Evolutionary conservation across 2,329 filamentous ascomycete genomes (phyloP).

Genomic region (Trichocomaceae sp.): DNA sequence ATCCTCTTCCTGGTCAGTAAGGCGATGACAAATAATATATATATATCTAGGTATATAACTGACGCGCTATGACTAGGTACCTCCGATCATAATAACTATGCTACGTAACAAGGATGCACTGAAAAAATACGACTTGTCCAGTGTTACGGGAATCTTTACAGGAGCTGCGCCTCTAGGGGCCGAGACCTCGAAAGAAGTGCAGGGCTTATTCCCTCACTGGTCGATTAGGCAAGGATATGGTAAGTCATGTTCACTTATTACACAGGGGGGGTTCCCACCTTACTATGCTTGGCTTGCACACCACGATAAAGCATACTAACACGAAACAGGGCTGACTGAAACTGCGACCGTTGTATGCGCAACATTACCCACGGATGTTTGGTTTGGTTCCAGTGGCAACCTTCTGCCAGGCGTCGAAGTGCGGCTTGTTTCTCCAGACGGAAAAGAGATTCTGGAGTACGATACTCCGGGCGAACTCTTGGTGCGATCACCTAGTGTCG

Average conservation of each 20-base stretch:
- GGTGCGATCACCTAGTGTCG: conserved; percentile 68
- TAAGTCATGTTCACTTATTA: conserved; percentile 20
- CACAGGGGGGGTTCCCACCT: background rate
- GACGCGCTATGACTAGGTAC: conserved; percentile 48
- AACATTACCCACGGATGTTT: conserved; percentile 54
- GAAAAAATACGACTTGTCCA: conserved; percentile 64
- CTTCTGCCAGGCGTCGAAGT: conserved; percentile 59
- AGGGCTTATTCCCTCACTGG: conserved; percentile 58
- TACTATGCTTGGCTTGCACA: background rate
- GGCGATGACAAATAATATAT: background rate
- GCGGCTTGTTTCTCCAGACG: conserved; percentile 62
- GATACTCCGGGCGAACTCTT: conserved; percentile 75
- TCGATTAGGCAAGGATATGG: conserved; percentile 67
- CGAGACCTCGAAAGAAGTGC: conserved; percentile 62
- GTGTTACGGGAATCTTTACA: conserved; percentile 59
- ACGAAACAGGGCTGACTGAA: conserved; percentile 62
- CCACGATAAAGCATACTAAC: background rate
- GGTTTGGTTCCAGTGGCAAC: conserved; percentile 65
- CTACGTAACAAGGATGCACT: conserved; percentile 57
- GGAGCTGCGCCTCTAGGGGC: conserved; percentile 72
- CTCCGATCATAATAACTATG: conserved; percentile 74
- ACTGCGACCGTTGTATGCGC: conserved; percentile 63
- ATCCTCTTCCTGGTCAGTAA: conserved; percentile 58
- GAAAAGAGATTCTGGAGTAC: conserved; percentile 62
- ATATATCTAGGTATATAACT: too few relatives aligned